Evolutionary conservation across 768 basidiomycete species (phyloP), one percentile per base, ranked within the genome.

Genomic region (Amanita phalloides): DNA sequence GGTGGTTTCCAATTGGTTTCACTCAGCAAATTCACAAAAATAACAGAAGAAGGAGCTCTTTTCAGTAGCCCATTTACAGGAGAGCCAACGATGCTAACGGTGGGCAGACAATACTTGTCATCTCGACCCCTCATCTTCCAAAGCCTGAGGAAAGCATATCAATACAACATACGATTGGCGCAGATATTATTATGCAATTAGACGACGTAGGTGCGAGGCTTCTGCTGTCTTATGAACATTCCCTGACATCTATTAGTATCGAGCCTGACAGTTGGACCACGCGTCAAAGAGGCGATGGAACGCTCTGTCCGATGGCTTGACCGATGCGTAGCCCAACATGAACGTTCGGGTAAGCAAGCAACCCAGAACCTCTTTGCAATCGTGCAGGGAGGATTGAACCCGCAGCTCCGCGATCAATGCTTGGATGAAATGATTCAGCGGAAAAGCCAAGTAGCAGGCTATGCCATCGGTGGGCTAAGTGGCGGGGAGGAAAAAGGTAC

Each of bases 101-200:
- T 91, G 25, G 37, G 48, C 28, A 13, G 35, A 23, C 60, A 62
- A 75, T 32, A 28, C 21, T 59, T 14, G 48, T 11, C 6, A 33
- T 9, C 41, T 48, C 4, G 47, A 51, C 51, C 53, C 50, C 28
- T 38, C 6, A 45, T 41, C 30, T 25, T 52, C n/a, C 35, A 10
- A 45, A 91, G 86, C 91, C 92, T 32, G 91, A 95, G 68, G 86
- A 92, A 71, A 90, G 87, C 59, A 92, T 94, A 38, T 80, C 82
- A 13, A 86, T 91, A 59, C 90, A 95, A 62, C 92, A 95, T 61
- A 74, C 84, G 6, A 92, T 95, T 39, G 90, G 91, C 4, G 88
- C 84, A 25, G 91, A 95, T 62, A 95, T 95, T 54, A 90, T 95
- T 55, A 94, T 95, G 92, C 91, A 90, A 63, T 75, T 92, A 14